Evolutionary conservation across 192 early-diverging fungal genomes (phyloP).

Genomic region (Backusella mclennaniae): DNA sequence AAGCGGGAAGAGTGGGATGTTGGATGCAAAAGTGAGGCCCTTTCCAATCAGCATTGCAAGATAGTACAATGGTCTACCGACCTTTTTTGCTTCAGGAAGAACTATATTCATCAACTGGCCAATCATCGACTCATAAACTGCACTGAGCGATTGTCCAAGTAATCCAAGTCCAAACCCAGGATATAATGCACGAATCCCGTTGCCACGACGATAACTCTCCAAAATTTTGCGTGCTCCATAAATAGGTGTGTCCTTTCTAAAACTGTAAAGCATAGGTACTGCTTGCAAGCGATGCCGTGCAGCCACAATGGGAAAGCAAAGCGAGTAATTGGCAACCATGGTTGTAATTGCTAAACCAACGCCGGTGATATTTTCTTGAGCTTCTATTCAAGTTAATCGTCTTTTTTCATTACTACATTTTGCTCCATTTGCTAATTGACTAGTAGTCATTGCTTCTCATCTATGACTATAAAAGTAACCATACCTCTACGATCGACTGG

Average conservation of each 20-base stretch:
- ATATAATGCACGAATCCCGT: conserved; percentile 28
- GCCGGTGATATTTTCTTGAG: conserved; percentile 23
- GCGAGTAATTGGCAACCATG: conserved; percentile 33
- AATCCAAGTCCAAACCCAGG: conserved; percentile 36
- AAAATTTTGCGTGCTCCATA: neutral
- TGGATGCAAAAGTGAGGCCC: conserved; percentile 7
- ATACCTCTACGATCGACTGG: conserved; percentile 11
- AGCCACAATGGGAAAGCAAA: conserved; percentile 37
- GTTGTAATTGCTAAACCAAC: conserved; percentile 27
- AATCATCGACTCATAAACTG: conserved; percentile 22
- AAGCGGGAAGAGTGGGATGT: conserved; percentile 32
- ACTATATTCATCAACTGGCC: neutral
- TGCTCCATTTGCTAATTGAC: neutral
- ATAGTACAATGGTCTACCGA: neutral
- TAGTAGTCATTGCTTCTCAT: neutral
- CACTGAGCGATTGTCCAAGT: conserved; percentile 26
- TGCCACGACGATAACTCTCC: neutral
- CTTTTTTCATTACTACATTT: neutral
- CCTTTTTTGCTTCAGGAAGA: neutral
- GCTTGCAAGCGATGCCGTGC: conserved; percentile 32
- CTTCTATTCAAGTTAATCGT: neutral
- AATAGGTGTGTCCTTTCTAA: conserved; percentile 20
- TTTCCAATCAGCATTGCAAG: neutral
- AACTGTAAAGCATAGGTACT: conserved; percentile 5
- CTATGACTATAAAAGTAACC: too few species aligned